Evolutionary conservation across 2,329 filamentous ascomycete species (phyloP).

Genomic region (Calonectria pseudoturangicola): DNA sequence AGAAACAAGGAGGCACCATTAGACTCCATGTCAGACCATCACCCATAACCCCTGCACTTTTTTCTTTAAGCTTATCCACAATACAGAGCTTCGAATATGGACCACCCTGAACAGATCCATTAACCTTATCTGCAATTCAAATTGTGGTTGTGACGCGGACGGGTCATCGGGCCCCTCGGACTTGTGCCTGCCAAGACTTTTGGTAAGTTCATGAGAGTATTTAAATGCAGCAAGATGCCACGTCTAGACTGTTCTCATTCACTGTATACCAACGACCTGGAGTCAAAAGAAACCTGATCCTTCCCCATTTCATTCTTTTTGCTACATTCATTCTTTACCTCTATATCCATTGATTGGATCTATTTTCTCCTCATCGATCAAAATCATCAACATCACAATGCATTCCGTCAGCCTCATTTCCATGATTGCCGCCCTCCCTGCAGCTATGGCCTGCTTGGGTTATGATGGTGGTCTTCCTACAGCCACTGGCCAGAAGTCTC

Average conservation of each 20-base stretch:
- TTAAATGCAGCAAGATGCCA: not conserved
- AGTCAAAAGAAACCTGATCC: slow-evolving; percentile 22
- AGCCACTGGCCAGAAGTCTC: slow-evolving; percentile 54
- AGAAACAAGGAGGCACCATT: not conserved
- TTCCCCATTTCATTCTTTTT: slow-evolving; percentile 18
- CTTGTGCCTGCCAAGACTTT: not conserved
- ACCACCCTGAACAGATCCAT: not conserved
- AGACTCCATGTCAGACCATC: not conserved
- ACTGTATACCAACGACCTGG: slow-evolving; percentile 24
- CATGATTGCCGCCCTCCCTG: slow-evolving; percentile 46
- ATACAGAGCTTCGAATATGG: not conserved
- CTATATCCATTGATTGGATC: slow-evolving; percentile 31
- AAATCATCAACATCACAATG: slow-evolving; percentile 42
- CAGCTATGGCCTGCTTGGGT: slow-evolving; percentile 57
- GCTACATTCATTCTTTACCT: slow-evolving; percentile 4
- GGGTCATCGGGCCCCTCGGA: not conserved
- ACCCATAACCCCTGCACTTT: not conserved
- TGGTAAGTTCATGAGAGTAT: not conserved
- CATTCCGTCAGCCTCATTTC: slow-evolving; percentile 43
- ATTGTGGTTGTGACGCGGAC: not conserved
- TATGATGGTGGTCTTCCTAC: slow-evolving; percentile 57
- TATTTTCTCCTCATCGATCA: slow-evolving; percentile 18
- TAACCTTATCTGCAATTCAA: slow-evolving; percentile 5
- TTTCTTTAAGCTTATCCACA: slow-evolving; percentile 36
- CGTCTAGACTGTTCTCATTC: not conserved